phyloP scores from a whole-genome alignment of 139 green algal species.

The Volvox reticuliferus region DNA sequence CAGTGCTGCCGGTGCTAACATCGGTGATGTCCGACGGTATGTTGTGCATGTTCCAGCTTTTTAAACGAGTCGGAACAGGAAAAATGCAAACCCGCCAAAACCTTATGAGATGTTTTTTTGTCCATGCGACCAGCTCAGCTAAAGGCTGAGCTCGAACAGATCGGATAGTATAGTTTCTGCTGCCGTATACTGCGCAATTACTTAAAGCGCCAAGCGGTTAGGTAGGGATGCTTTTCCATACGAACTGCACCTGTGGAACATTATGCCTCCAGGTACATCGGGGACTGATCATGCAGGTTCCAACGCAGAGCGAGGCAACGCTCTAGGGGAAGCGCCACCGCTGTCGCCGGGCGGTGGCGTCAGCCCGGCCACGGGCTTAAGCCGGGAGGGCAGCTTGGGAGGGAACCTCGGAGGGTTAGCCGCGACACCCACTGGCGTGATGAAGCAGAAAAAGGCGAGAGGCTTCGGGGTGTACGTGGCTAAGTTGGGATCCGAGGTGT shows the following conservation, averaged over 20 bases:
- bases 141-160: too few relatives aligned
- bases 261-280: too few relatives aligned
- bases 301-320: not conserved
- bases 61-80: too few relatives aligned
- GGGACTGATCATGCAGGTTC: not conserved
- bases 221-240: too few relatives aligned
- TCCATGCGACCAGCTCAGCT: too few relatives aligned
- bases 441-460: conserved; percentile 52
- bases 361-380: conserved; percentile 43
- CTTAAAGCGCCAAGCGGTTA: too few relatives aligned
- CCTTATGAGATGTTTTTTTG: too few relatives aligned
- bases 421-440: conserved; percentile 47
- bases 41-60: not conserved
- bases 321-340: not conserved
- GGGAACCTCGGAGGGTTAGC: conserved; percentile 31
- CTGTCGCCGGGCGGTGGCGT: conserved; percentile 27
- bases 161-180: too few relatives aligned
- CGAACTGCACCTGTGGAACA: too few relatives aligned
- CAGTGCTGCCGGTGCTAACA: conserved; percentile 17
- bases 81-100: too few relatives aligned
- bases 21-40: not conserved
- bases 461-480: not conserved
- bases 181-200: too few relatives aligned
- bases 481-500: too few relatives aligned
- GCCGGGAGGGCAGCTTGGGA: conserved; percentile 57